Evolutionary conservation across 345 rosid species (phyloP).

Genomic region (Syzygium oleosum): DNA sequence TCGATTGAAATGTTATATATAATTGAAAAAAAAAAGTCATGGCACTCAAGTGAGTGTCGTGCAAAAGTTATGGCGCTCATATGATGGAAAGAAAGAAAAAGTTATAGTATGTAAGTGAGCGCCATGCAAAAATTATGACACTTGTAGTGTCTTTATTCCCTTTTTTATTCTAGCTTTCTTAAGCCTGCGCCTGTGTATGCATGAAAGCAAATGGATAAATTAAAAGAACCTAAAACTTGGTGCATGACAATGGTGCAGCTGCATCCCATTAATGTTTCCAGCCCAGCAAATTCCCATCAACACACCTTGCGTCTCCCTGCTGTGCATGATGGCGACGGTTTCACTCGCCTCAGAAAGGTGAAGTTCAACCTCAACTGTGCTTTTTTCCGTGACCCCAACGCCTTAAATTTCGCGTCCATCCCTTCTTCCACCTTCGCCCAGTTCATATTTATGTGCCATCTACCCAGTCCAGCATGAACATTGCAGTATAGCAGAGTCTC

Average conservation of each 20-base stretch:
- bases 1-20: not conserved
- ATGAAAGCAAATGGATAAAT: not conserved
- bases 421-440: not conserved
- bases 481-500: not conserved
- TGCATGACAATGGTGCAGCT: not conserved
- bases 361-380: not conserved
- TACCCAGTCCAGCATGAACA: not conserved
- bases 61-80: too few species aligned
- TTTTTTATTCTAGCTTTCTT: not conserved
- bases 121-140: too few species aligned
- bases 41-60: not conserved
- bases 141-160: not conserved
- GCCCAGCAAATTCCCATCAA: not conserved
- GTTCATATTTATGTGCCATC: not conserved
- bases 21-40: not conserved
- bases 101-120: fast-evolving
- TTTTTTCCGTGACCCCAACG: not conserved
- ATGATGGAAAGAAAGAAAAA: too few species aligned
- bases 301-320: not conserved
- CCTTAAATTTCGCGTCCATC: not conserved
- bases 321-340: not conserved
- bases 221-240: not conserved
- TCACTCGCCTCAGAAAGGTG: not conserved
- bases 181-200: not conserved
- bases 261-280: not conserved